Evolutionary conservation across 2,329 filamentous ascomycete species (phyloP).

Genomic region (Fusarium heterosporum): DNA sequence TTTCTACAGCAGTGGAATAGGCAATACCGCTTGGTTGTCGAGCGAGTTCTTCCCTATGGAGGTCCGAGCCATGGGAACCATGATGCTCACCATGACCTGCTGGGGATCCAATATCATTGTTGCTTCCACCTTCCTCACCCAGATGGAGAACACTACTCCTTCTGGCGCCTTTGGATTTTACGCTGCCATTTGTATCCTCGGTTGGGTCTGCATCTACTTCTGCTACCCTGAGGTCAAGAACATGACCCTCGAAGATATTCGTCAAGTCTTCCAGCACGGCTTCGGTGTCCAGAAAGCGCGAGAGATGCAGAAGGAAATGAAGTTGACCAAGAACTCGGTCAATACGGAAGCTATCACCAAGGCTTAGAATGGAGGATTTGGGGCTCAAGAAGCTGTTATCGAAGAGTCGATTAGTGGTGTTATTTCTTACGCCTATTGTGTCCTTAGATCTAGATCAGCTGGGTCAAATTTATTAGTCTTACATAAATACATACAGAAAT

Average conservation of each 20-base stretch:
- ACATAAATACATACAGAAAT: not conserved
- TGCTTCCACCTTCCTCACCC: conserved; percentile 60
- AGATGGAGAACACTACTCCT: conserved; percentile 61
- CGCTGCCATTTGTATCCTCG: conserved; percentile 60
- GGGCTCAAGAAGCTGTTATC: not conserved
- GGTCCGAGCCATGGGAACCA: conserved; percentile 61
- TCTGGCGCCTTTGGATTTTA: conserved; percentile 65
- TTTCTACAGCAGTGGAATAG: conserved; percentile 59
- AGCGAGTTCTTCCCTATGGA: conserved; percentile 61
- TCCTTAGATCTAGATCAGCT: not conserved
- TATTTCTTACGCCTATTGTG: too few relatives aligned
- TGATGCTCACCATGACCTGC: conserved; percentile 60
- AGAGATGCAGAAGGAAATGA: conserved; percentile 53
- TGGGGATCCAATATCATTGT: conserved; percentile 63
- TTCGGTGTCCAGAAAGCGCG: conserved; percentile 59
- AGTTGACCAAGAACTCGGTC: conserved; percentile 16
- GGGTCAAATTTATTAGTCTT: not conserved
- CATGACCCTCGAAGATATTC: conserved; percentile 65
- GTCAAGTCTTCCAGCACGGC: conserved; percentile 61
- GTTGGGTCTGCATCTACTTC: conserved; percentile 57
- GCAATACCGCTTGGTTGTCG: conserved; percentile 60
- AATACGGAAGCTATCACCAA: conserved; percentile 10
- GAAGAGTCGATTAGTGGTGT: too few relatives aligned
- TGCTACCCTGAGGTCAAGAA: conserved; percentile 67
- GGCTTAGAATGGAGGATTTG: conserved; percentile 14